Conservation (phyloP, 2,329 filamentous ascomycete genomes). For the Plectosphaerella sp. region DNA sequence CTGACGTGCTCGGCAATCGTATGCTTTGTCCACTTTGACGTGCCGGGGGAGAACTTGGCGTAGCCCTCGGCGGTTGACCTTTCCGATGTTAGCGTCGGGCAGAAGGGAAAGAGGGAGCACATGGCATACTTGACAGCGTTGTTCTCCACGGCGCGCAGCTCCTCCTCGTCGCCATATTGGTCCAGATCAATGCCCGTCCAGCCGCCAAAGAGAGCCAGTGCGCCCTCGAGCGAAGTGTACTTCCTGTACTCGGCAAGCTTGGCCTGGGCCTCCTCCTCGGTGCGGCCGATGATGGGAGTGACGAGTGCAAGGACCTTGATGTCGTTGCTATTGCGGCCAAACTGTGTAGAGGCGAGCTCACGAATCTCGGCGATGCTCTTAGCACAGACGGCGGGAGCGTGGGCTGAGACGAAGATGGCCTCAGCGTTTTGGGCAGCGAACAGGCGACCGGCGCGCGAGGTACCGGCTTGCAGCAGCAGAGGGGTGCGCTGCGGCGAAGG, state of each 20-base stretch:
- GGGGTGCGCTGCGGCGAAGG: constrained; percentile 66
- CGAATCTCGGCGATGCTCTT: constrained; percentile 62
- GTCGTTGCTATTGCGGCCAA: constrained; percentile 51
- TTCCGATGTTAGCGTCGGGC: background rate
- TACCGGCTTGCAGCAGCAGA: constrained; percentile 66
- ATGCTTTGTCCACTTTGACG: constrained; percentile 67
- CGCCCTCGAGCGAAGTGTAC: constrained; percentile 59
- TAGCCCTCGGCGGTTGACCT: constrained; percentile 52
- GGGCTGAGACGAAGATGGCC: constrained; percentile 64
- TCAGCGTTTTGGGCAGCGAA: constrained; percentile 70
- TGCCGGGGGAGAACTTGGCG: constrained; percentile 51
- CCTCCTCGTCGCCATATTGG: constrained; percentile 60
- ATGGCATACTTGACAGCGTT: constrained; percentile 47
- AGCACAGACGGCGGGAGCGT: constrained; percentile 56
- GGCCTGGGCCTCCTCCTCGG: constrained; percentile 59
- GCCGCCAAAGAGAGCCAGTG: constrained; percentile 66
- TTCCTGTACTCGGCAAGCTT: constrained; percentile 59
- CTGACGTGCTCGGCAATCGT: constrained; percentile 65
- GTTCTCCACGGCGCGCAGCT: constrained; percentile 56
- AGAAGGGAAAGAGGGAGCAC: background rate
- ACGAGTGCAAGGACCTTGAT: constrained; percentile 67
- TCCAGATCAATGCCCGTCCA: constrained; percentile 61
- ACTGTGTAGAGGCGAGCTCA: constrained; percentile 42
- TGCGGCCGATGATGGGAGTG: constrained; percentile 60
- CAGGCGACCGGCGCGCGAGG: constrained; percentile 58